These are phyloP conservation scores for Fusarium ambrosium DNA, from an alignment of 2,329 filamentous ascomycete species.

Conservation along the genomic window DNA sequence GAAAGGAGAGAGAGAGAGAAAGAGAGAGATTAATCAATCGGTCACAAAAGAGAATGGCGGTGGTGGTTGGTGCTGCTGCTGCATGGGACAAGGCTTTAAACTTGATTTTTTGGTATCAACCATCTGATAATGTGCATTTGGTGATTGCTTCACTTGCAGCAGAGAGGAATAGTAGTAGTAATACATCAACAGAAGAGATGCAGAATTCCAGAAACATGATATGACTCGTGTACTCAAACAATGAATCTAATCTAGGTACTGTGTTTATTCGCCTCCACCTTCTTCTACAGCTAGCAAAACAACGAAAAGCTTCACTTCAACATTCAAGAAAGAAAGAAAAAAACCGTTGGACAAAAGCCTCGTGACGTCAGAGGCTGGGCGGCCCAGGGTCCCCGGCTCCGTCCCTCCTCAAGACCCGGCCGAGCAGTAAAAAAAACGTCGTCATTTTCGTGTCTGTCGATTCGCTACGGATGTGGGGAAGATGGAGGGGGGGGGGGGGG, in stretches of 20 bases:
- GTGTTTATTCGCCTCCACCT: background rate
- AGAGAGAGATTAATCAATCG: conserved; percentile 25
- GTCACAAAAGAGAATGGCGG: conserved; percentile 2
- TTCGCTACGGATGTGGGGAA: conserved; percentile 33
- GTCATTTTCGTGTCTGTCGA: conserved; percentile 43
- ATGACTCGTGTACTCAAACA: background rate
- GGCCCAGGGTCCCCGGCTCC: conserved; percentile 42
- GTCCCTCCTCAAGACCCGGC: conserved; percentile 40
- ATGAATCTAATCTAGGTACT: background rate
- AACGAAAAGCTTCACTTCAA: background rate
- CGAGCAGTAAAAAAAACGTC: conserved; percentile 35
- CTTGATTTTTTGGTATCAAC: background rate
- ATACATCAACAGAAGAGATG: too few species aligned
- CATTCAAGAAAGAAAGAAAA: background rate
- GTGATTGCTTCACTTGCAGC: background rate
- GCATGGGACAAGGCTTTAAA: background rate
- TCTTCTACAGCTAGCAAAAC: background rate
- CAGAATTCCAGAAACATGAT: too few species aligned
- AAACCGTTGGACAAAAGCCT: conserved; percentile 21
- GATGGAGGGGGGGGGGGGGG: background rate
- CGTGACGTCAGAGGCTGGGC: conserved; percentile 49
- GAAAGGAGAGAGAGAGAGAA: background rate
- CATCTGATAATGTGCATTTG: background rate
- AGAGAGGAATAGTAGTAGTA: background rate
- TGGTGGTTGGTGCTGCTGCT: background rate